Base-by-base conservation (phyloP, 2,329 filamentous ascomycete species). In the Xylaria sp. region DNA sequence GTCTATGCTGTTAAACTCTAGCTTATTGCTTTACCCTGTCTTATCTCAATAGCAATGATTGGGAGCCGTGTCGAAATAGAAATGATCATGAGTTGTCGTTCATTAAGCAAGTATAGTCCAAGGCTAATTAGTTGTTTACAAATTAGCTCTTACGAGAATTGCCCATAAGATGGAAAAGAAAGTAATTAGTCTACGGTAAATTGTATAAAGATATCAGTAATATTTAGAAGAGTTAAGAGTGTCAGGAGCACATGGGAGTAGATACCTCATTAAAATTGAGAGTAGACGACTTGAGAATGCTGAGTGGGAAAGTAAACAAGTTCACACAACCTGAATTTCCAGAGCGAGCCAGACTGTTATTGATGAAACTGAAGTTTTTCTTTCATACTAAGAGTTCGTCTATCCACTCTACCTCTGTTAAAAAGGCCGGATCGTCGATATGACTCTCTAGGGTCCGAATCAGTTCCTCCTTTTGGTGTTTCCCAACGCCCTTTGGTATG, bases 401-500 rank as follows among this genome's bases (percentile, higher is more conserved):
- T 60, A 20, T 17, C 10, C n/a, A 22, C 15, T 55, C 36, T 44
- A 25, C 20, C 15, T 33, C 17, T 58, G 1, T 44, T n/a, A 51
- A 47, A 38, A 42, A n/a, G 31, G 22, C 33, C 17, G 15, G 39
- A 57, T 47, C 38, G 22, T 29, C 17, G 9, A 5, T 27, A 25
- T 36, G 5, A 10, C 27, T 20, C 20, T 29, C 22, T 38, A 47
- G 47, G 42, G 11, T 39, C 39, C 20, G 20, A 42, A 38, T 56
- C 27, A 22, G 25, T 47, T 57, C 49, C 44, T 39, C 47, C 25
- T 62, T 58, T 62, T 57, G 20, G 22, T 60, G 27, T 57, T 49
- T 27, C 59, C 42, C 11, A 63, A 63, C 54, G 58, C 62, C 61
- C 13, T 5, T 25, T 27, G n/a, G 27, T 53, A 61, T 59, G 56